A percentile compares a stretch with the other conserved stretches of the same genome.
These are phyloP conservation scores for Emmonsiellopsis sp. DNA, from an alignment of 2,329 filamentous ascomycete genomes.

Conservation along the genomic window DNA sequence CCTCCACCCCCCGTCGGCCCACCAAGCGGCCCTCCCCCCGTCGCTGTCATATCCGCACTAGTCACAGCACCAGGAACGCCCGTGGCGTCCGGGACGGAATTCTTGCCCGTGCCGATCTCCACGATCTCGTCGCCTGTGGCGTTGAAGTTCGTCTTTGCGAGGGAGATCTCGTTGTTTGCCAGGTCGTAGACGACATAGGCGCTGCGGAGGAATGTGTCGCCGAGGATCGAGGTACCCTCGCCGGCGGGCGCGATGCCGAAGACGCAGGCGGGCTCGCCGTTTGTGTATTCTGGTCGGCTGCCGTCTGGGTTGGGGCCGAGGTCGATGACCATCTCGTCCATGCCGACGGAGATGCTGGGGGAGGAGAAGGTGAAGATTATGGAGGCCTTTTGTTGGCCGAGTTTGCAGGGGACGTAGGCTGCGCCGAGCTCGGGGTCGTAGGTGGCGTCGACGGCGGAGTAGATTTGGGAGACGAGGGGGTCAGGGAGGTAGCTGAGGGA, in stretches of 20 bases:
- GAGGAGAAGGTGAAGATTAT: constrained; percentile 49
- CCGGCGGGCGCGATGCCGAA: constrained; percentile 59
- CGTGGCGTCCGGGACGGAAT: constrained; percentile 43
- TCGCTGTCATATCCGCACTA: constrained; percentile 8
- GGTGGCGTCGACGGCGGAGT: constrained; percentile 48
- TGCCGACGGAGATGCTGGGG: constrained; percentile 43
- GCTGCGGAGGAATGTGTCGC: constrained; percentile 65
- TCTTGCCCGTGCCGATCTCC: constrained; percentile 42
- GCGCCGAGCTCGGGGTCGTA: constrained; percentile 46
- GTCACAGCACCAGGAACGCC: constrained; percentile 16
- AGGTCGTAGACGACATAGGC: constrained; percentile 71
- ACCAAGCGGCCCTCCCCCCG: constrained; percentile 9
- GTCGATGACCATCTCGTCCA: constrained; percentile 55
- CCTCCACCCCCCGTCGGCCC: constrained; percentile 8
- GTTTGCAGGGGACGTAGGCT: constrained; percentile 44
- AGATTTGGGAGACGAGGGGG: constrained; percentile 42
- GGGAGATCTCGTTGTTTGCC: constrained; percentile 59
- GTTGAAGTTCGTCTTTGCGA: constrained; percentile 60
- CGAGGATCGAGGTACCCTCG: constrained; percentile 51
- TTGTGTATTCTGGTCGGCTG: constrained; percentile 41
- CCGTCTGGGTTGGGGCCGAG: constrained; percentile 40
- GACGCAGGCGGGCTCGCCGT: constrained; percentile 51
- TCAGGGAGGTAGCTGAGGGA: constrained; percentile 60
- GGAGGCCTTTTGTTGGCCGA: constrained; percentile 37
- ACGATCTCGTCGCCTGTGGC: constrained; percentile 39